Base-by-base conservation (phyloP, 2,329 filamentous ascomycete species). In the Coleophoma cylindrospora region DNA sequence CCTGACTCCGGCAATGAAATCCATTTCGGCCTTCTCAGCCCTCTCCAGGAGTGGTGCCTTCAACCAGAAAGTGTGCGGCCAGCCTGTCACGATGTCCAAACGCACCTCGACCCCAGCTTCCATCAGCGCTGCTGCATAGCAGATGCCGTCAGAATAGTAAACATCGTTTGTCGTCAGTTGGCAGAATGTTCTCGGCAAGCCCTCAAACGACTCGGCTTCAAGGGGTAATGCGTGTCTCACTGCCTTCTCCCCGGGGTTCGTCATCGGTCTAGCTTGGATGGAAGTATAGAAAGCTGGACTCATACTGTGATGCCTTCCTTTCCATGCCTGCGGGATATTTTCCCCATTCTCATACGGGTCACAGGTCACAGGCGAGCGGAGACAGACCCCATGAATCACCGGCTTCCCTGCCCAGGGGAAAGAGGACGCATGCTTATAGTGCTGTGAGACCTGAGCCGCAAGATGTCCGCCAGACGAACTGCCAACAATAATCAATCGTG, bases 31-130 rank as follows among this genome's bases (percentile, higher is more conserved):
- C 52, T 63, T 59, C 19, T 68, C 51, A 13, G 72, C 68, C 52
- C 65, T 59, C 13, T 64, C 56, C 55, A 74, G 56, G 50, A 50
- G 61, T 34, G 71, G 74, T 17, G 69, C 69, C 61, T 72, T 69
- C 50, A 78, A 58, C 75, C 76, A 78, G 57, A 76, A 78, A 8
- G 75, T 79, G 64, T 79, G 75, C 15, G 75, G 74, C 67, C 70
- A 77, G 9, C 74, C 74, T 48, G 58, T 52, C 27, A 75, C 66
- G 2, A 76, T 66, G 54, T 73, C 68, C 7, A 74, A 57, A 50
- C 59, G 65, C 0, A 76, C 70, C 12, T 70, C 65, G 1, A 70
- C 65, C 11, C 70, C 71, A 4, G 64, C 67, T 12, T 65, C 60
- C 38, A 60, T 63, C 51, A 79, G 58, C 3, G 66, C 59, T 58